Percentiles rank a stretch among this genome's conserved stretches.
phyloP scores from a whole-genome alignment of 257 asterid genomes.

The Solanum medicagineum region DNA sequence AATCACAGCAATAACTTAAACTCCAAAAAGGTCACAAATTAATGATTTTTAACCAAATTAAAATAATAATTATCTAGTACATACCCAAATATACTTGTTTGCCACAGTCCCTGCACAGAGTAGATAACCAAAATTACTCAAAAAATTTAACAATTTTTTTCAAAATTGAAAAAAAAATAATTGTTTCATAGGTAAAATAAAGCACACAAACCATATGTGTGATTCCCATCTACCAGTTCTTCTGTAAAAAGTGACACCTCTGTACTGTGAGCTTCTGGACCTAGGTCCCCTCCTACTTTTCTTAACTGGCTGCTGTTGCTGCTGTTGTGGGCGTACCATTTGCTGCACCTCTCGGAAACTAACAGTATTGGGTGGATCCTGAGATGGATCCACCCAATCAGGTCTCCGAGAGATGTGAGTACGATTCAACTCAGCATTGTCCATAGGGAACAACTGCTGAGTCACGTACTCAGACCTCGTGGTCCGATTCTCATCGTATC shows the following conservation, averaged over 20 bases:
- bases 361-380: neutral
- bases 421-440: neutral
- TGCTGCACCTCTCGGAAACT: neutral
- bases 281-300: slow-evolving; percentile 57
- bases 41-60: neutral
- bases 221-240: slow-evolving; percentile 77
- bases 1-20: neutral
- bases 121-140: neutral
- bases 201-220: slow-evolving; percentile 40
- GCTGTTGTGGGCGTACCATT: neutral
- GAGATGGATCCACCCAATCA: slow-evolving; percentile 3
- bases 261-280: slow-evolving; percentile 50
- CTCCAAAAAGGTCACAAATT: neutral
- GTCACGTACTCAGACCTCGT: slow-evolving; percentile 25
- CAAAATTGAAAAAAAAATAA: neutral
- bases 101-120: slow-evolving; percentile 52
- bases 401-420: neutral
- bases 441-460: slow-evolving; percentile 43
- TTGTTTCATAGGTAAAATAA: neutral
- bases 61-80: neutral
- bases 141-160: neutral
- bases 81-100: slow-evolving; percentile 62
- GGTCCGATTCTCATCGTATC: neutral
- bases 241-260: slow-evolving; percentile 58
- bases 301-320: slow-evolving; percentile 25